These are phyloP conservation scores for Sistotremastrum niveocremeum DNA, from an alignment of 768 basidiomycete genomes.

Conservation along the genomic window DNA sequence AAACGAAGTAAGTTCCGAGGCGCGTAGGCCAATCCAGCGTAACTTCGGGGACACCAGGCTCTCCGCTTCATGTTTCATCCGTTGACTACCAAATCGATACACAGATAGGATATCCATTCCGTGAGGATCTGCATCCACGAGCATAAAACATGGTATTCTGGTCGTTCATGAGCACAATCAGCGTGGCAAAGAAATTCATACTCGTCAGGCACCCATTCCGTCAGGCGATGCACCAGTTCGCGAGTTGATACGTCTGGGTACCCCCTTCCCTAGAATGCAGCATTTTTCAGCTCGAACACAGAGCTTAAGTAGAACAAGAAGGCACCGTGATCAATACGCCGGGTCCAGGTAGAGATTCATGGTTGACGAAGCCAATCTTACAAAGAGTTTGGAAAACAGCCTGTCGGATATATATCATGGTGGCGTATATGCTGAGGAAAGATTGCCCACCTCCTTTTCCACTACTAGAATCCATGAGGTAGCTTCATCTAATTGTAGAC, in stretches of 20 bases:
- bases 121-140: slow-evolving; percentile 88
- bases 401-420: slow-evolving; percentile 25
- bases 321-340: slow-evolving; percentile 72
- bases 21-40: slow-evolving; percentile 68
- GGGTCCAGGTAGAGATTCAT: slow-evolving; percentile 36
- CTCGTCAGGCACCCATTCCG: slow-evolving; percentile 49
- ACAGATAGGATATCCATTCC: slow-evolving; percentile 87
- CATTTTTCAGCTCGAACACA: not conserved
- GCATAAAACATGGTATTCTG: slow-evolving; percentile 63
- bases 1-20: slow-evolving; percentile 48
- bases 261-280: slow-evolving; percentile 67
- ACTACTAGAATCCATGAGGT: slow-evolving; percentile 73
- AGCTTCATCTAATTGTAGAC: slow-evolving; percentile 39
- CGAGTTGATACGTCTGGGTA: slow-evolving; percentile 92
- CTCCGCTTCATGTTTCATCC: slow-evolving; percentile 55
- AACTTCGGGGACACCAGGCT: slow-evolving; percentile 56
- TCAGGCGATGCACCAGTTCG: slow-evolving; percentile 63
- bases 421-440: not conserved
- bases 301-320: not conserved
- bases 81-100: slow-evolving; percentile 68
- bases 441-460: slow-evolving; percentile 72
- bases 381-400: slow-evolving; percentile 90
- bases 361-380: slow-evolving; percentile 35
- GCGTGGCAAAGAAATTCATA: slow-evolving; percentile 18
- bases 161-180: not conserved